These are phyloP conservation scores for Apiotrichum gamsii DNA, from an alignment of 1,284 basidiomycete genomes.

Conservation along the genomic window DNA sequence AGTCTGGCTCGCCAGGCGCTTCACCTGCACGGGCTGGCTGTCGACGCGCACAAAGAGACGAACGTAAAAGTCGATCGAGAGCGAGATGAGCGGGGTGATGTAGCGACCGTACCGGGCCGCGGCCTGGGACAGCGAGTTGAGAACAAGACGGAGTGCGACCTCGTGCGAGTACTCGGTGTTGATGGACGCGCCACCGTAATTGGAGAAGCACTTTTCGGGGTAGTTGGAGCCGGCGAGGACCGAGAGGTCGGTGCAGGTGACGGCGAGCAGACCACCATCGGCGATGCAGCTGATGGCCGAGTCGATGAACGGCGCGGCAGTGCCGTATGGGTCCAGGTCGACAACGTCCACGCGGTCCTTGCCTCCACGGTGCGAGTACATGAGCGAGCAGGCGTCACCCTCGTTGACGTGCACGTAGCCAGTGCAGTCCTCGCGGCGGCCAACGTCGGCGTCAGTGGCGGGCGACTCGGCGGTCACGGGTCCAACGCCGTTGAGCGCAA, in stretches of 20 bases:
- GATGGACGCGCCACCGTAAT: conserved; percentile 89
- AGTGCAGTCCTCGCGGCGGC: conserved; percentile 39
- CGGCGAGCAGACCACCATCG: conserved; percentile 86
- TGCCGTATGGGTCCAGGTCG: conserved; percentile 96
- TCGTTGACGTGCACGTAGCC: conserved; percentile 76
- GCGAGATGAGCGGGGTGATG: conserved; percentile 81
- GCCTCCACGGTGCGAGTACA: conserved; percentile 80
- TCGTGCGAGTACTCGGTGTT: conserved; percentile 94
- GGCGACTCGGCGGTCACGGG: conserved; percentile 8
- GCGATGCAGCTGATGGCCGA: conserved; percentile 86
- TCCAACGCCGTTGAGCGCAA: conserved; percentile 78
- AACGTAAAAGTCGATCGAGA: conserved; percentile 98
- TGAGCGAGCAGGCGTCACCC: conserved; percentile 85
- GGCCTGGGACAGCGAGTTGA: conserved; percentile 75
- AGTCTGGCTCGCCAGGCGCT: conserved; percentile 58
- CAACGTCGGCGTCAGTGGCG: conserved; percentile 19
- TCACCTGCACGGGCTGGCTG: conserved; percentile 75
- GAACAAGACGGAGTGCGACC: conserved; percentile 78
- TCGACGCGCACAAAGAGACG: conserved; percentile 81
- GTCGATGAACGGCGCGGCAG: conserved; percentile 93
- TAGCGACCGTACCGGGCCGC: conserved; percentile 88
- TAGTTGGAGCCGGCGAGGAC: conserved; percentile 92
- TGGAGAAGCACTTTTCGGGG: conserved; percentile 93
- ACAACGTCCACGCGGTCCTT: conserved; percentile 78
- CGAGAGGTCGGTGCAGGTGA: conserved; percentile 94